Conservation (phyloP, 1,139 yeast species). For the Saccharomycopsis hybrid region DNA sequence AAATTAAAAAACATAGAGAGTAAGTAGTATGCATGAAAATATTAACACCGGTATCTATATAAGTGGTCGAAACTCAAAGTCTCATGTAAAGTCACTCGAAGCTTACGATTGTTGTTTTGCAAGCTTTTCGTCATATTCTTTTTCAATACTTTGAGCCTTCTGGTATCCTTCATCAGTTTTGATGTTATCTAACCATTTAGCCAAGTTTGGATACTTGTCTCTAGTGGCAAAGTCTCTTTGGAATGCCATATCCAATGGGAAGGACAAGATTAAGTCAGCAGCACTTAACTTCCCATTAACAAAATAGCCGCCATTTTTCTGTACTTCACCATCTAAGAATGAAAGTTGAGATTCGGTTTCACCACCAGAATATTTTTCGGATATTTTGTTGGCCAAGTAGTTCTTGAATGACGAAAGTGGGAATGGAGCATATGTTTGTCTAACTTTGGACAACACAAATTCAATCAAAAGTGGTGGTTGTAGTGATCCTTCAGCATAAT, state of each 20-base stretch:
- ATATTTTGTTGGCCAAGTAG: slow-evolving; percentile 38
- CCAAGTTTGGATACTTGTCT: neutral
- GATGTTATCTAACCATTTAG: neutral
- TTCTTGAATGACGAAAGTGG: slow-evolving; percentile 39
- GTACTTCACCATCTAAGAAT: slow-evolving; percentile 37
- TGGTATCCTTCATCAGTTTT: neutral
- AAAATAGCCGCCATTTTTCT: slow-evolving; percentile 41
- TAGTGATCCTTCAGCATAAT: slow-evolving; percentile 52
- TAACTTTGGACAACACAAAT: slow-evolving; percentile 37
- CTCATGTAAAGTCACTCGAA: no score
- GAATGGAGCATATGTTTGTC: slow-evolving; percentile 38
- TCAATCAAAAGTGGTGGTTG: slow-evolving; percentile 41
- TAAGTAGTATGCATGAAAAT: no score
- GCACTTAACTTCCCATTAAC: slow-evolving; percentile 51
- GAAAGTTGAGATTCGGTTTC: slow-evolving; percentile 39
- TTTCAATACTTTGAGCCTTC: neutral
- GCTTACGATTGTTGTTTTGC: no score
- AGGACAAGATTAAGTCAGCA: slow-evolving; percentile 47
- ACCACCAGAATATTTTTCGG: slow-evolving; percentile 37
- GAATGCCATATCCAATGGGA: slow-evolving; percentile 30
- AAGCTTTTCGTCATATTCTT: neutral
- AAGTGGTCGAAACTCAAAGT: no score
- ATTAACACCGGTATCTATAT: no score
- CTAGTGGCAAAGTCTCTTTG: neutral
- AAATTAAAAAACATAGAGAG: no score